Evolutionary conservation across 352 stramenopile species (phyloP), one percentile per base, ranked within the genome.

Genomic region (Achlya hypogyna): DNA sequence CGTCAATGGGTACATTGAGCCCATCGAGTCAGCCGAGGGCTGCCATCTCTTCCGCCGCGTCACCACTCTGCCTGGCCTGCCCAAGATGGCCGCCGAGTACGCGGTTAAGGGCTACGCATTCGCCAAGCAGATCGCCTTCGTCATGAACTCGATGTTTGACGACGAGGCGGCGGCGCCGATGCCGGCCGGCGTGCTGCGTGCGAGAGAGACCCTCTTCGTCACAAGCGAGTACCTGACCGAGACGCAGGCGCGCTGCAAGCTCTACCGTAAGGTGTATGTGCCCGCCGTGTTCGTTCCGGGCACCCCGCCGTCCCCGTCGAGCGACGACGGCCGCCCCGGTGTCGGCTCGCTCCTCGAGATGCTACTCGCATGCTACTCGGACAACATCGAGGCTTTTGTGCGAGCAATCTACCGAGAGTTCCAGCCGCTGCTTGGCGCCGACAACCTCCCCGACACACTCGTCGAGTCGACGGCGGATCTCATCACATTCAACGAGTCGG

Each of bases 1-100:
- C 12, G 29, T 20, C 56, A 64, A 64, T n/a, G 56, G 56, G 6
- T 64, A 40, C 25, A 10, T 64, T 20, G 18, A 64, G 56, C 29
- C 35, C 4, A 40, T 64, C 25, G 56, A 64, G 23, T 5, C 28
- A 2, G 14, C 28, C 14, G 56, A 64, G 12, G 22, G n/a, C 35
- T 20, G n/a, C 25, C 56, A 64, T 12, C 22, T 51, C 31, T 51
- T 51, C 16, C 56, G 29, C 25, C 56, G 56, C 22, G 56, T 64
- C n/a, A 51, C 29, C 12, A 64, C 29, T 12, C 10, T 64, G 10
- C 25, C 10, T 5, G 56, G 56, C 0, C 5, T 51, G 16, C 29
- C 35, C n/a, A 32, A 64, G 16, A 64, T 64, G 23, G 22, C 31
- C 38, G 35, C 29, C 25, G 35, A 64, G n/a, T 64, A 53, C 28